Conservation (phyloP, 768 basidiomycete genomes). For the Hericium rajendrae region DNA sequence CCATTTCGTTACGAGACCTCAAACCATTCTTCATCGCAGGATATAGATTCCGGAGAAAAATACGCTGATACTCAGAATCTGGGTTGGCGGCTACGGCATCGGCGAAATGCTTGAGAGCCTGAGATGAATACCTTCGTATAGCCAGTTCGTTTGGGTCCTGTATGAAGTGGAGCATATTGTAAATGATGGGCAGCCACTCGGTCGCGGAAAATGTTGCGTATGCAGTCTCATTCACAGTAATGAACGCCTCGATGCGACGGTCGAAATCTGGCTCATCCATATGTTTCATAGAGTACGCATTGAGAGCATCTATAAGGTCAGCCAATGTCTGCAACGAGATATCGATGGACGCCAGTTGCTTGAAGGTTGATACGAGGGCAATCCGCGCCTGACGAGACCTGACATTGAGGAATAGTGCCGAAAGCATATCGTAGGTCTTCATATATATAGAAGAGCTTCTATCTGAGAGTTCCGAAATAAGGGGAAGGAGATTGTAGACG, state of each 20-base stretch:
- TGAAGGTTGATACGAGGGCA: constrained; percentile 59
- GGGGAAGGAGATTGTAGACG: constrained; percentile 50
- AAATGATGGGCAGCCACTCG: constrained; percentile 71
- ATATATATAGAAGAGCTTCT: constrained; percentile 31
- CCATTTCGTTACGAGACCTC: constrained; percentile 72
- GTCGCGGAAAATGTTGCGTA: constrained; percentile 39
- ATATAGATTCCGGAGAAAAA: constrained; percentile 58
- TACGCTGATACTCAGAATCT: constrained; percentile 35
- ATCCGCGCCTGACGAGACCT: constrained; percentile 64
- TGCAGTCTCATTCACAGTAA: constrained; percentile 57
- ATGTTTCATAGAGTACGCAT: constrained; percentile 76
- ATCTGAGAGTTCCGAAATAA: constrained; percentile 55
- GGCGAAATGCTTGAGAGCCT: constrained; percentile 68
- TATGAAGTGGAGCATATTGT: constrained; percentile 77
- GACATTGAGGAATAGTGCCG: constrained; percentile 68
- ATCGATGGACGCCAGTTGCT: constrained; percentile 38
- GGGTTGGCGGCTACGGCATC: constrained; percentile 40
- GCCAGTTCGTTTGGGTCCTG: constrained; percentile 87
- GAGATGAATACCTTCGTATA: constrained; percentile 73
- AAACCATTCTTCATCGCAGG: constrained; percentile 76
- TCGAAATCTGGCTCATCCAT: constrained; percentile 93
- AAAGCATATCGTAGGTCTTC: constrained; percentile 57
- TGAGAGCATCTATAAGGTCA: constrained; percentile 55
- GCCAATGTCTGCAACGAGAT: constrained; percentile 37
- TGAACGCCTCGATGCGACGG: constrained; percentile 68